phyloP scores from a whole-genome alignment of 306 rosid species.

The Astragalus membranaceus region DNA sequence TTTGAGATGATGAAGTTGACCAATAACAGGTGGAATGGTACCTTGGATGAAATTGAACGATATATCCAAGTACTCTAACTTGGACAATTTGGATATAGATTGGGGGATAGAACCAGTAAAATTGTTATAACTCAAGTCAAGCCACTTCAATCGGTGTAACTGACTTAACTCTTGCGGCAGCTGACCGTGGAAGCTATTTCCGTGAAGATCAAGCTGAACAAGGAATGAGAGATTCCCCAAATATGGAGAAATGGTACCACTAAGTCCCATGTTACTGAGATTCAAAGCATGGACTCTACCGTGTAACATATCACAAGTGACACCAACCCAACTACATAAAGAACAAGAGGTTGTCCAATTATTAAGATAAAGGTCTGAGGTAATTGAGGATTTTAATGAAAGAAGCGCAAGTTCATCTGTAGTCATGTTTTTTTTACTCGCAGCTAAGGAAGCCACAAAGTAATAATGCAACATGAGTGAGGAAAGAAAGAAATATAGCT shows the following conservation, averaged over 20 bases:
- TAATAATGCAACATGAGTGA: background rate
- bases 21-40: background rate
- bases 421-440: background rate
- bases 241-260: no score
- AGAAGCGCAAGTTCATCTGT: background rate
- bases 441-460: background rate
- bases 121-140: no score
- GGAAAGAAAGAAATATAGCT: background rate
- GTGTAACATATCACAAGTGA: no score
- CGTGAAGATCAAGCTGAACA: no score
- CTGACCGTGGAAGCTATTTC: no score
- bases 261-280: no score
- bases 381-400: conserved; percentile 16
- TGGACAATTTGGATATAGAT: conserved; percentile 4
- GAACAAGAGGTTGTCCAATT: conserved; percentile 4
- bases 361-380: background rate
- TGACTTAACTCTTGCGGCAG: no score
- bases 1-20: no score
- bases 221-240: no score
- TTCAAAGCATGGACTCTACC: no score
- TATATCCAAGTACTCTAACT: background rate
- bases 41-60: background rate
- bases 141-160: no score
- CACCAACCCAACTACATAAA: conserved; percentile 6
- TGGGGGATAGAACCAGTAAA: no score